A percentile compares a stretch with the other conserved stretches of the same genome.
Evolutionary conservation across 257 asterid genomes (phyloP).

Genomic region (Gentiana dahurica): DNA sequence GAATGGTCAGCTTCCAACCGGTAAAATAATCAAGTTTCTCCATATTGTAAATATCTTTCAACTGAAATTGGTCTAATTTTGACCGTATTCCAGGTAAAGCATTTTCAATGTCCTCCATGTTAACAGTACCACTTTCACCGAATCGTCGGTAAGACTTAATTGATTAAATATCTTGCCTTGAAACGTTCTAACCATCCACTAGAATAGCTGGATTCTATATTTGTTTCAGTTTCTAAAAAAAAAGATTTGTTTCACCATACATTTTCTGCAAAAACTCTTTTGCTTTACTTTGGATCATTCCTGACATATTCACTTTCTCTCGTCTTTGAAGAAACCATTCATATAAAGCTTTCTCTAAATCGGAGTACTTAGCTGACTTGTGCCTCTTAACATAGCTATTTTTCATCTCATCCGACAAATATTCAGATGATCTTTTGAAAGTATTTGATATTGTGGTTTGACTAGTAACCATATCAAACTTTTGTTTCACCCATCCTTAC

Average conservation of each 20-base stretch:
- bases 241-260: background rate
- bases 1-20: background rate
- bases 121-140: constrained; percentile 2
- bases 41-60: background rate
- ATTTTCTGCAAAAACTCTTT: constrained; percentile 3
- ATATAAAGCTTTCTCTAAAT: too few relatives aligned
- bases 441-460: too few relatives aligned
- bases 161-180: constrained; percentile 2
- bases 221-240: too few relatives aligned
- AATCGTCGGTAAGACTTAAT: background rate
- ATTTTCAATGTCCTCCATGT: background rate
- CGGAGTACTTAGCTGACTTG: too few relatives aligned
- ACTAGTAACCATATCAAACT: too few relatives aligned
- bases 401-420: too few relatives aligned
- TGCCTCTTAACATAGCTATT: too few relatives aligned
- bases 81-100: background rate
- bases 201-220: background rate
- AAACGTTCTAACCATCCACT: constrained; percentile 3
- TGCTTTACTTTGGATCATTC: background rate
- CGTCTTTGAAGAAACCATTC: too few relatives aligned
- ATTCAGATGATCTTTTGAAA: too few relatives aligned
- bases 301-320: background rate
- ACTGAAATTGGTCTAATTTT: background rate
- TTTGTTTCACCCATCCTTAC: too few relatives aligned
- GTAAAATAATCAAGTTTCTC: background rate